Evolutionary conservation across 106 monocot genomes (phyloP), one percentile per base, ranked within the genome.

Genomic region (Phalaenopsis aphrodite): DNA sequence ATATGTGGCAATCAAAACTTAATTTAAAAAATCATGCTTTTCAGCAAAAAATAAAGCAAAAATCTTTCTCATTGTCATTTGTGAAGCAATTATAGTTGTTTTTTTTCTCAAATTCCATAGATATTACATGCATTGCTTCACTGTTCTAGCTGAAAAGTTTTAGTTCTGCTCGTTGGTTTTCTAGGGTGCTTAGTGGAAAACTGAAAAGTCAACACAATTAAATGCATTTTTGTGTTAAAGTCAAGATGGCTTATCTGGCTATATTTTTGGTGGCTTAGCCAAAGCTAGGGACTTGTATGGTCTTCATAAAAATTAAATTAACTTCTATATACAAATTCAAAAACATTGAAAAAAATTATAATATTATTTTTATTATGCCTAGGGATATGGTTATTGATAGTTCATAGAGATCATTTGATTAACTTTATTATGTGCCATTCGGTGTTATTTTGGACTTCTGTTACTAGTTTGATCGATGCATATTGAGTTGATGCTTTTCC

Each of bases 261-360:
- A 71, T 71, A 24, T 65, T 23, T 65, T 64, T 61, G 19, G 4
- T 61, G 5, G 61, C 61, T 52, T 61, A 21, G 61, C 5, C 19
- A 61, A 61, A 61, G 61, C 21, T 21, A 61, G 19, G 21, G n/a
- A 18, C 61, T 61, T 21, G 18, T 61, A 1, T 61, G 18, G 21
- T 61, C 19, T 61, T 61, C 19, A 23, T 61, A 61, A 61, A 61
- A 61, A 61, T n/a, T 61, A 61, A 61, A 61, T n/a, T 61, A 61
- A 61, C 6, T 21, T 9, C 5, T 5, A 61, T 61, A 21, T 61
- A 61, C 5, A 61, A 61, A 61, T 21, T 18, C n/a, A 18, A n/a
- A 56, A 61, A 61, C 21, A 18, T 61, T 19, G 6, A 61, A 30
- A 61, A 3, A 61, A 61, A 61, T n/a, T 61, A 21, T 61, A 19